Evolutionary conservation across 371 early-diverging fungal species (phyloP).

Genomic region (Mucor saturninus): DNA sequence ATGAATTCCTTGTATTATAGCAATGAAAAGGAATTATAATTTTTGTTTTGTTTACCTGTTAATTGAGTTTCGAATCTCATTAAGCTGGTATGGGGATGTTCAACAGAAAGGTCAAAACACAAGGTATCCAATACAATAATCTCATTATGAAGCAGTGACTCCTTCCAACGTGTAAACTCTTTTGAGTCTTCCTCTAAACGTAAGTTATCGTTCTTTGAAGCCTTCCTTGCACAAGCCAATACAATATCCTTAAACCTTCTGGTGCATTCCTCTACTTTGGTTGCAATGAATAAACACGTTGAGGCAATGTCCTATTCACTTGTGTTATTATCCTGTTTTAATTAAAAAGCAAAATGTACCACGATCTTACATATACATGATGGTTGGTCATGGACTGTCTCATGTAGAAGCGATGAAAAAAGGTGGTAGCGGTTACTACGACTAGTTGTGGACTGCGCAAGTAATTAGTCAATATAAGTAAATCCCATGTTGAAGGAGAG

Average conservation of each 20-base stretch:
- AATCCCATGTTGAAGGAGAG: background rate
- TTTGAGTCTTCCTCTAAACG: conserved; percentile 49
- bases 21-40: background rate
- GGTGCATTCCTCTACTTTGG: conserved; percentile 81
- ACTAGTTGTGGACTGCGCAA: conserved; percentile 63
- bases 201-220: conserved; percentile 60
- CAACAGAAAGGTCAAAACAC: conserved; percentile 80
- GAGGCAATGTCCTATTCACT: conserved; percentile 73
- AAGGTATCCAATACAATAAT: conserved; percentile 69
- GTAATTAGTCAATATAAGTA: background rate
- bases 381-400: conserved; percentile 69
- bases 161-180: conserved; percentile 76
- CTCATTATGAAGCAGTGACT: conserved; percentile 70
- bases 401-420: conserved; percentile 85
- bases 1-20: background rate
- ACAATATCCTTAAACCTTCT: conserved; percentile 68
- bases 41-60: conserved; percentile 26
- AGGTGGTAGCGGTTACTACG: conserved; percentile 71
- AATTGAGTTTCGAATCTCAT: conserved; percentile 47
- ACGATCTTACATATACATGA: conserved; percentile 66
- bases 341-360: background rate
- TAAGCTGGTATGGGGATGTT: conserved; percentile 72
- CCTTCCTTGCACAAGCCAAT: conserved; percentile 61
- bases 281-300: conserved; percentile 75
- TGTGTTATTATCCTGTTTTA: background rate